Conservation (phyloP, 179 eudicot genomes). For the Spergularia azorica region DNA sequence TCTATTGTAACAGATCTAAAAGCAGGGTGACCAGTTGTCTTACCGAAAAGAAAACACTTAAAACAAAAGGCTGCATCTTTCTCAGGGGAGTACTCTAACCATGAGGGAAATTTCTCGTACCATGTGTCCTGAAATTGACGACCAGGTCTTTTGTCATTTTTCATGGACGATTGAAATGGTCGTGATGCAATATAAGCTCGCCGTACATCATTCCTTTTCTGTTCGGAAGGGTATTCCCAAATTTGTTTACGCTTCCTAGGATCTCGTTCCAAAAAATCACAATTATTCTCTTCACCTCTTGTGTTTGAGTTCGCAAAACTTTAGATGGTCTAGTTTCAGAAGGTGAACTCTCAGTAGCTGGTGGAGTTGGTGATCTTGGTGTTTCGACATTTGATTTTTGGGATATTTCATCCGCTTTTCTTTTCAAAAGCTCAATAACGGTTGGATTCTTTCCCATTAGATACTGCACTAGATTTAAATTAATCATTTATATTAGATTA, state of each 20-base stretch:
- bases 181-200: not conserved
- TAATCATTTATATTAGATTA: too few species aligned
- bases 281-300: not conserved
- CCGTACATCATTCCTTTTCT: constrained; percentile 7
- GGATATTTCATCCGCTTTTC: too few species aligned
- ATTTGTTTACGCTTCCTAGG: not conserved
- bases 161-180: not conserved
- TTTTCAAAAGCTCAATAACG: too few species aligned
- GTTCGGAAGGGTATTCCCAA: not conserved
- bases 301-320: not conserved
- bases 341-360: too few species aligned
- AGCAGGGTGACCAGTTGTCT: not conserved
- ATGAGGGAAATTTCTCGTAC: not conserved
- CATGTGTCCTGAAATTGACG: not conserved
- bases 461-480: too few species aligned
- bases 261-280: not conserved
- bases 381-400: too few species aligned
- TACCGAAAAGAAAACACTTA: not conserved
- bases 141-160: not conserved
- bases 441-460: too few species aligned
- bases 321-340: not conserved
- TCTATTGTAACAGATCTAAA: not conserved
- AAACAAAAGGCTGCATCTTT: constrained; percentile 6
- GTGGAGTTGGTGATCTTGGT: too few species aligned
- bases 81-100: constrained; percentile 12